Base-by-base conservation (phyloP, 1,284 basidiomycete species). In the Puccinia polysora region DNA sequence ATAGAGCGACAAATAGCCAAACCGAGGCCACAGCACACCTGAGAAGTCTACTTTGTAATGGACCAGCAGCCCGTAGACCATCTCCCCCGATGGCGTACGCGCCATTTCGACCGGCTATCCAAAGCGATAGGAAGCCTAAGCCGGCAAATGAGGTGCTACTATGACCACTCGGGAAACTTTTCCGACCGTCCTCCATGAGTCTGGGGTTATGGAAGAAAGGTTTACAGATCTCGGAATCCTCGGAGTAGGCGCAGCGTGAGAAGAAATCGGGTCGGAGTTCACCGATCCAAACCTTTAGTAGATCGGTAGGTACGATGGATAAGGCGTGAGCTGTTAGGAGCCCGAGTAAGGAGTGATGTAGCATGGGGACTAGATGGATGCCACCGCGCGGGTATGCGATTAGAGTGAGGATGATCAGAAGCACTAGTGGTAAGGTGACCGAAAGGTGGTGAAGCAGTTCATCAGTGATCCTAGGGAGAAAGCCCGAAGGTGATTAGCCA, bases 101-200 rank as follows among this genome's bases (percentile, higher is more conserved):
- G 2, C 70, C 70, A 49, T 72, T 72, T 10, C 62, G 50, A 12
- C 70, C 70, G 30, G 70, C 70, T 23, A 72, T 64, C 70, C 70
- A 72, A 10, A 72, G 40, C 20, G 70, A 2, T 38, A 72, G 20
- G 40, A 65, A 72, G 15, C 56, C 59, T 14, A 72, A 52, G 7
- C 70, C 70, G 1, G 70, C 49, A 50, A 72, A 72, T 23, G 70
- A 49, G 28, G 49, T 64, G 23, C 36, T n/a, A 40, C 58, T 43
- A 40, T 72, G 70, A n/a, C 60, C 60, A 58, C 62, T 72, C 15
- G 70, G 70, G 25, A 72, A 72, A 38, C 70, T 72, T 63, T 58
- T 72, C 23, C 49, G 62, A 40, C 70, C 70, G n/a, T 64, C 32
- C 40, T 72, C 62, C 38, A 72, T 64, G n/a, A 72, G 36, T n/a